Evolutionary conservation across 108 stramenopile genomes (phyloP), one percentile per base, ranked within the genome.

Genomic region (Nannochloropsis oceanica): DNA sequence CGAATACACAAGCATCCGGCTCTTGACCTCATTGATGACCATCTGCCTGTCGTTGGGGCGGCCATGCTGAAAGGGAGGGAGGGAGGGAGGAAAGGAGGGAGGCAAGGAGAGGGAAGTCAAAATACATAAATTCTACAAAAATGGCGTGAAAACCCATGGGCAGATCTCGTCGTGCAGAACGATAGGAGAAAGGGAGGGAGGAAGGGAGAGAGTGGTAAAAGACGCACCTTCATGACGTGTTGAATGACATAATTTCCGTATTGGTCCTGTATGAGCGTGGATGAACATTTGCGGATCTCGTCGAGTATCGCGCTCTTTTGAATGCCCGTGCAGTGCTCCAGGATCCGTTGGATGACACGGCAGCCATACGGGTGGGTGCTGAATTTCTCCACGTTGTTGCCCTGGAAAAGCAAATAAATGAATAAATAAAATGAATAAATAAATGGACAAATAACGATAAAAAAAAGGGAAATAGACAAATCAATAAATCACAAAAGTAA

Each of bases 341-440:
- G 91, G 83, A 97, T 95, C 25, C 97, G 93, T 87, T 98, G 97
- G 26, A 98, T 91, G 26, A 98, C 97, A 18, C 97, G 93, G 90
- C 97, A 98, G 14, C 97, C 97, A 84, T 96, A 98, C 8, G 97
- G 95, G 86, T 98, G 97, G 85, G 94, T 95, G 79, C 95, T 93
- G 7, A 98, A 93, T 27, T 93, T 87, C 82, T 92, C 88, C 20
- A 95, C 94, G 84, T 95, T 94, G 22, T 50, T 50, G 14, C 46
- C 46, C 46, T 50, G 46, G 18, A 50, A 50, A 50, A 50, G 46
- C 26, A 83, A 1, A 26, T 12, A 11, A 5, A 84, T 25, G 44
- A 8, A 22, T 26, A 44, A 11, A 44, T 44, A 59, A 12, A 25
- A 25, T 26, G n/a, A 46, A 11, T 14, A 59, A 44, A 84, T 13